Evolutionary conservation across 352 stramenopile genomes (phyloP), one percentile per base, ranked within the genome.

Genomic region (Phytophthora ramorum): DNA sequence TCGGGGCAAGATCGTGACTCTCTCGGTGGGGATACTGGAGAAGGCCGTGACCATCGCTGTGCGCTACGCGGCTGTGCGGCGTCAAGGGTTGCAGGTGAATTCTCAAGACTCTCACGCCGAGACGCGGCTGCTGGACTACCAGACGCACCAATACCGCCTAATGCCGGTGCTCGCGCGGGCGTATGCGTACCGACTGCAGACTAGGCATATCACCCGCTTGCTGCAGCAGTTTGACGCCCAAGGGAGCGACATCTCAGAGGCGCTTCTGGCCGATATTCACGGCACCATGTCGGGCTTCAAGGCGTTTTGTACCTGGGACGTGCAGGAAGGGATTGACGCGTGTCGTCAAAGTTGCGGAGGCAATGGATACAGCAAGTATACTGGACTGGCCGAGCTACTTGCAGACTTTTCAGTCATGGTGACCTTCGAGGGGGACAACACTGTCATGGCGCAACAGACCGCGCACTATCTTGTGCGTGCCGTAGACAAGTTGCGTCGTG

Each of bases 391-490:
- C 2, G 87, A 97, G 46, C 64, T 98, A 17, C 77, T 97, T 9
- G 91, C 91, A 0, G 95, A 97, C 49, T 99, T 98, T 53, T 91
- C 97, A 3, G 95, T 98, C 63, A 98, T 97, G 55, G 97, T 97
- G 44, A 99, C 97, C 1, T 98, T 98, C 19, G 96, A 99, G 59
- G 97, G 97, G 26, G 96, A 99, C 69, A 99, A 98, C 77, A 95
- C 97, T 20, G 98, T 99, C 79, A 90, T 99, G 60, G 95, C 95
- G 8, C 95, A 98, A 71, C 97, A 99, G 69, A 92, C 85, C 9
- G 88, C 84, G 6, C 71, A 78, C 52, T 96, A 93, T 64, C 74
- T 93, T 32, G 51, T 92, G 28, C 84, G 76, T 16, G 57, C 79
- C 7, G 80, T 90, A 9, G 86, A 93, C n/a, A 69, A 74, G 16